Evolutionary conservation across 2,329 filamentous ascomycete genomes (phyloP), one percentile per base, ranked within the genome.

Genomic region (Cordyceps cateniannulata): DNA sequence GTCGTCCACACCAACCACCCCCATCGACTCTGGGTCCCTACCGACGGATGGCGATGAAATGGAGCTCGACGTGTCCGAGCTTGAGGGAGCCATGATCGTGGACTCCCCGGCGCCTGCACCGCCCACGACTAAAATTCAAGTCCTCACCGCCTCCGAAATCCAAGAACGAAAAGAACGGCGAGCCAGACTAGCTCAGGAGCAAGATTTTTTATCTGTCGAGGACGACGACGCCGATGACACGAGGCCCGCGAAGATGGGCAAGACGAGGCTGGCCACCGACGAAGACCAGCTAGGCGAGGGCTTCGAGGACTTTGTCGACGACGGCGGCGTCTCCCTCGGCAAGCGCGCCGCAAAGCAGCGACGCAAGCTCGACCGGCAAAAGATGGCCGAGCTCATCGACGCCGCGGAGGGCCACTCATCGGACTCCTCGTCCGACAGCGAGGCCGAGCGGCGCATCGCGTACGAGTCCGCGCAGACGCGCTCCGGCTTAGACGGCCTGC

Each of bases 261-360:
- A 92, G 63, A 89, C 88, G 6, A 83, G 93, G 1, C 81, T 98
- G 2, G 83, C 92, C 6, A 84, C 82, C 47, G 92, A 97, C 38
- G 93, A 98, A 67, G 93, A 98, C 70, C 91, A 98, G 69, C 82
- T 97, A 0, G 90, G 90, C 42, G 95, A 98, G 75, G 93, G 92
- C 0, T 98, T 96, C 67, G 93, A 98, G 63, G 88, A 93, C 59
- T 96, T 90, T 67, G 90, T 95, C 9, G 90, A 95, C 45, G 91
- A 96, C 69, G 91, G 90, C 9, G 85, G 85, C 8, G 84, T 97
- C 10, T 84, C 90, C 1, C 79, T 97, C 0, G 91, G 92, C 38
- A 85, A 82, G 63, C 90, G 89, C 63, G 91, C 91, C 0, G 90
- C 95, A 73, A 85, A 83, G 22, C 90, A 91, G 66, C 87, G 84